Conservation (phyloP, 495 filamentous ascomycete species). For the Aspergillus campestris region DNA sequence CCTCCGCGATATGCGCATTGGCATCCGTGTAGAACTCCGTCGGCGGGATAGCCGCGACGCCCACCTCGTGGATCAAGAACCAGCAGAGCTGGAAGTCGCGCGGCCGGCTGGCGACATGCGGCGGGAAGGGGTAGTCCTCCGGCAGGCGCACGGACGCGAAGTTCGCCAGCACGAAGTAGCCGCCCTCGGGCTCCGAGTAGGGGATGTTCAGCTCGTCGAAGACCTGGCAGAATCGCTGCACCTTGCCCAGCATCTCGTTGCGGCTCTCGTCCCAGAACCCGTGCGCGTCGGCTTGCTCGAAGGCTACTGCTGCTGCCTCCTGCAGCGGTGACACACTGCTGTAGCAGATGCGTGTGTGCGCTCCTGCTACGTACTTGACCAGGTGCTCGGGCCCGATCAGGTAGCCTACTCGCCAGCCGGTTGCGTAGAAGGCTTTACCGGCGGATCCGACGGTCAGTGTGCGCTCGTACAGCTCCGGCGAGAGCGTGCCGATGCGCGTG, state of each 20-base stretch:
- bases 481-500: constrained; percentile 82
- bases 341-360: constrained; percentile 95
- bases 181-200: constrained; percentile 89
- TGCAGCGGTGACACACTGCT: constrained; percentile 87
- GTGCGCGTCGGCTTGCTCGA: constrained; percentile 76
- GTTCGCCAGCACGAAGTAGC: constrained; percentile 94
- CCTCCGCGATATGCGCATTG: constrained; percentile 78
- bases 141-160: constrained; percentile 78
- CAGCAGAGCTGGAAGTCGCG: constrained; percentile 90
- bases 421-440: constrained; percentile 97
- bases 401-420: constrained; percentile 95
- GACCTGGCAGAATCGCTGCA: constrained; percentile 74
- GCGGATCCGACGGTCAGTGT: constrained; percentile 92
- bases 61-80: constrained; percentile 94
- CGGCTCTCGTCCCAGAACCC: constrained; percentile 86
- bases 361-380: constrained; percentile 85
- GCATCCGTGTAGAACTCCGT: constrained; percentile 88
- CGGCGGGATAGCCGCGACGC: constrained; percentile 91
- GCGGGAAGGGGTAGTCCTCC: constrained; percentile 72
- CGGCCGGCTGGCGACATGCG: constrained; percentile 74
- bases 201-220: constrained; percentile 85
- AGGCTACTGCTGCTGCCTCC: constrained; percentile 92
- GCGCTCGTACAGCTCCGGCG: constrained; percentile 73
- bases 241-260: constrained; percentile 81
- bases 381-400: constrained; percentile 81